These are phyloP conservation scores for Penicillium oxalicum DNA, from an alignment of 2,329 filamentous ascomycete species.

Conservation along the genomic window DNA sequence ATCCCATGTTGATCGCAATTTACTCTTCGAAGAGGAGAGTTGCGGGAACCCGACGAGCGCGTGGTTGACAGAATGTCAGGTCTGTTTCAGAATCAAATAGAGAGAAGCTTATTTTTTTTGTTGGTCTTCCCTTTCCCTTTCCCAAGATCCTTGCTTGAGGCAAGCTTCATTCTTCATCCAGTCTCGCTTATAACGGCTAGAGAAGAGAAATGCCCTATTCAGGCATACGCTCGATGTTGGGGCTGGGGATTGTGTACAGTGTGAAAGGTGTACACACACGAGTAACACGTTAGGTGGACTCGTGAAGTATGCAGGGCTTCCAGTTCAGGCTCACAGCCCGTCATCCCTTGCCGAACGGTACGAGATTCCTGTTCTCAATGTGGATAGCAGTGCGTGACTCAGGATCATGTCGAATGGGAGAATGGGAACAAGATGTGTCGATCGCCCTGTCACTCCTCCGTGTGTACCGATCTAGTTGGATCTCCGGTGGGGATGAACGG, in stretches of 20 bases:
- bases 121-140: too few species aligned
- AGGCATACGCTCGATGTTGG: too few species aligned
- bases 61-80: slow-evolving; percentile 10
- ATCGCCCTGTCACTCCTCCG: neutral
- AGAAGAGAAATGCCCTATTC: too few species aligned
- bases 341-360: slow-evolving; percentile 3
- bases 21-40: neutral
- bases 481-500: neutral
- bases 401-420: too few species aligned
- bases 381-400: too few species aligned
- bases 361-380: neutral
- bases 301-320: neutral
- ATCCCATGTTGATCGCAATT: too few species aligned
- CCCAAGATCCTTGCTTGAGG: too few species aligned
- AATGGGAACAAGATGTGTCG: neutral
- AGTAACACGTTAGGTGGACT: too few species aligned
- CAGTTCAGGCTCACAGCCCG: neutral
- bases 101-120: neutral
- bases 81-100: neutral
- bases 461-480: neutral
- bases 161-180: too few species aligned
- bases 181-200: too few species aligned
- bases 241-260: too few species aligned
- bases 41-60: slow-evolving; percentile 2
- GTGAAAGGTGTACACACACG: too few species aligned